These are phyloP conservation scores for Penicillium nordicum DNA, from an alignment of 2,329 filamentous ascomycete species.

Conservation along the genomic window DNA sequence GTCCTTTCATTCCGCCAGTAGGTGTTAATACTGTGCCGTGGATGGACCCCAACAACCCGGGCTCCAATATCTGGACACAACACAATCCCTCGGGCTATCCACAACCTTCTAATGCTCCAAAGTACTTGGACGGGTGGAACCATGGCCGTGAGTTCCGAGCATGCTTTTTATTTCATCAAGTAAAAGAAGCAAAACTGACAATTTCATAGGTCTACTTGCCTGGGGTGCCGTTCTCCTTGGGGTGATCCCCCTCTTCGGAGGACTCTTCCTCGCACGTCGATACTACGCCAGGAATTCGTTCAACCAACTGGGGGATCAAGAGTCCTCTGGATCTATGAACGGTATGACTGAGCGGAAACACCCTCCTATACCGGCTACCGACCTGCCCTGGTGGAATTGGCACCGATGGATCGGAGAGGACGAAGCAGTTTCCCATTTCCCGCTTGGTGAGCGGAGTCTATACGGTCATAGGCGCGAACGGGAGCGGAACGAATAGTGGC, in stretches of 20 bases:
- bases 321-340: conserved; percentile 19
- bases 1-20: conserved; percentile 28
- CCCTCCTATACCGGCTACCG: not conserved
- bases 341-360: conserved; percentile 20
- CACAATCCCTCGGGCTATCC: conserved; percentile 14
- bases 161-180: not conserved
- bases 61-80: conserved; percentile 17
- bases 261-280: conserved; percentile 10
- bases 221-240: conserved; percentile 11
- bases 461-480: conserved; percentile 3
- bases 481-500: conserved; percentile 12
- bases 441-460: conserved; percentile 24
- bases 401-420: conserved; percentile 24
- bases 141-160: conserved; percentile 9
- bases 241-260: conserved; percentile 8
- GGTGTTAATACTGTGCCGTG: conserved; percentile 35
- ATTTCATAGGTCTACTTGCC: conserved; percentile 6
- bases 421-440: conserved; percentile 24
- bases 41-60: conserved; percentile 29
- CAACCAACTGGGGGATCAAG: conserved; percentile 7
- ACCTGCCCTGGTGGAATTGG: conserved; percentile 33
- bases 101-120: conserved; percentile 1
- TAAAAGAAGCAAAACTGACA: not conserved
- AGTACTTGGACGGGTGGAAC: conserved; percentile 3
- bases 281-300: conserved; percentile 11